Conservation (phyloP, 148 eudicot genomes). For the Arctostaphylos glauca region DNA sequence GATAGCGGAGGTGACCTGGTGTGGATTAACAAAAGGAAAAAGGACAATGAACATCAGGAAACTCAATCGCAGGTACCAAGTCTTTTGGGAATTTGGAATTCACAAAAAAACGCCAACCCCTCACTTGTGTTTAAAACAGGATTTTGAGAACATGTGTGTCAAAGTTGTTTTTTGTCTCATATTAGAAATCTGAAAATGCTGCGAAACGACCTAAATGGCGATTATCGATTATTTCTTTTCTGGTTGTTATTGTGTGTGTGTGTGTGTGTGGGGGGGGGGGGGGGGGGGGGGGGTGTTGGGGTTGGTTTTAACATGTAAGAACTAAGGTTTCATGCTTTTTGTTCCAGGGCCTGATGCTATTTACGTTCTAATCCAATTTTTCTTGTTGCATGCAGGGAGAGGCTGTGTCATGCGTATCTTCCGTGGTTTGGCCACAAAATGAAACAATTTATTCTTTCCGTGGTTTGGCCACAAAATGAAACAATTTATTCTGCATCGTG, state of each 20-base stretch:
- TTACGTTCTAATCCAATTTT: background rate
- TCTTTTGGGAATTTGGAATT: constrained; percentile 3
- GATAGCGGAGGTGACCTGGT: constrained; percentile 47
- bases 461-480: constrained; percentile 71
- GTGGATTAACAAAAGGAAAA: constrained; percentile 82
- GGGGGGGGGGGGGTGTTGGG: too few relatives aligned
- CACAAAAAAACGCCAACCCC: background rate
- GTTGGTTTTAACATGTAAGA: too few relatives aligned
- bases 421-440: too few relatives aligned
- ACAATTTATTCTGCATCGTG: constrained; percentile 93
- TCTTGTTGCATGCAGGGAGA: constrained; percentile 53
- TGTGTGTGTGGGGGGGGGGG: too few relatives aligned
- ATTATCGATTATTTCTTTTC: too few relatives aligned
- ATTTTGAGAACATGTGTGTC: background rate
- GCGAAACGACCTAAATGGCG: background rate
- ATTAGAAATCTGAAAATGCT: background rate
- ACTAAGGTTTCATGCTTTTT: too few relatives aligned
- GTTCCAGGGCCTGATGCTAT: background rate
- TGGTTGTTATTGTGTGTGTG: too few relatives aligned
- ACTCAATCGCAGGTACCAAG: constrained; percentile 59
- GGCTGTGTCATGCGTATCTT: too few relatives aligned
- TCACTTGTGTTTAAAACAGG: background rate
- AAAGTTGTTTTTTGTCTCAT: background rate
- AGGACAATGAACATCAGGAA: constrained; percentile 42
- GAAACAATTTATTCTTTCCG: too few relatives aligned